These are phyloP conservation scores for Globisporangium cylindrosporum DNA, from an alignment of 352 stramenopile genomes.

Conservation along the genomic window DNA sequence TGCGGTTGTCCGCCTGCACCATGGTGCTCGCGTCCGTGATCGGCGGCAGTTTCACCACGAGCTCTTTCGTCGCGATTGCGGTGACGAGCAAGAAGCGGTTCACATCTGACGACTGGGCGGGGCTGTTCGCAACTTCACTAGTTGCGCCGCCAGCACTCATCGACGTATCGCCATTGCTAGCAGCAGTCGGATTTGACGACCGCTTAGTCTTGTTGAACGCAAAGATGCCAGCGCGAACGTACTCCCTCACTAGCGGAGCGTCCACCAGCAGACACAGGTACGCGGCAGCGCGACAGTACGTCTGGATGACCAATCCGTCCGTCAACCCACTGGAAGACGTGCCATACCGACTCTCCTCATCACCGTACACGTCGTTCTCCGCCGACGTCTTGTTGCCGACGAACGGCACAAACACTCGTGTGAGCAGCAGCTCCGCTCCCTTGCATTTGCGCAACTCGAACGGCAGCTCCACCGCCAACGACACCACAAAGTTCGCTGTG, in stretches of 20 bases:
- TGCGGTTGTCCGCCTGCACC: conserved; percentile 38
- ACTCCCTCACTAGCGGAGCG: conserved; percentile 36
- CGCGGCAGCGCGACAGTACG: conserved; percentile 71
- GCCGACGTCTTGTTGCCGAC: conserved; percentile 46
- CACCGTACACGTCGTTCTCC: conserved; percentile 74
- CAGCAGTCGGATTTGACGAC: not conserved
- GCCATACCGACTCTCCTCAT: conserved; percentile 57
- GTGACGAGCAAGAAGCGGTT: conserved; percentile 73
- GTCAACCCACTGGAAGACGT: conserved; percentile 23
- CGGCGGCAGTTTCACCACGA: conserved; percentile 58
- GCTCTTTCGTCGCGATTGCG: conserved; percentile 62
- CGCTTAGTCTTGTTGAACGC: conserved; percentile 28
- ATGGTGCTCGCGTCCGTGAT: conserved; percentile 34
- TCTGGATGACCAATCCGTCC: conserved; percentile 67
- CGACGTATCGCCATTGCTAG: not conserved
- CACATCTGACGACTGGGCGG: conserved; percentile 26
- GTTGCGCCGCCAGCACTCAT: not conserved
- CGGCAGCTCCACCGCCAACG: conserved; percentile 57
- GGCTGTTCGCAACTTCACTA: not conserved
- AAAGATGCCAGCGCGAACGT: conserved; percentile 74
- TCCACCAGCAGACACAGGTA: conserved; percentile 67
- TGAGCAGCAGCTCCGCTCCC: conserved; percentile 53
- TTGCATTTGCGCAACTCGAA: conserved; percentile 72
- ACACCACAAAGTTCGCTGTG: conserved; percentile 74
- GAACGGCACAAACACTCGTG: conserved; percentile 57